Base-by-base conservation (phyloP, 192 early-diverging fungal genomes). In the Coemansia sp. region DNA sequence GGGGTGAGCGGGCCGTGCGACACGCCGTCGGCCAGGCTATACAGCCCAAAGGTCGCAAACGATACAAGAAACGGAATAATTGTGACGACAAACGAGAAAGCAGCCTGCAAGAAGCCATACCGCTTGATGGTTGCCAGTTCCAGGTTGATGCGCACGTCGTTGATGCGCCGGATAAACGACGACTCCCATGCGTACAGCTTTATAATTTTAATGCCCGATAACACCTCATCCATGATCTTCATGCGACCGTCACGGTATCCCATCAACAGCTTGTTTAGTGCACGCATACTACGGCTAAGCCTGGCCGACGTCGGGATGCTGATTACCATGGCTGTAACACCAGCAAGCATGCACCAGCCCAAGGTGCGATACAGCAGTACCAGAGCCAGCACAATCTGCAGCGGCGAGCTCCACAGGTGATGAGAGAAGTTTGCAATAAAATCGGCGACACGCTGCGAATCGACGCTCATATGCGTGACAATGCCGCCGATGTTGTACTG, bases 221-320 rank as follows among this genome's bases (percentile, higher is more conserved):
- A 67, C 2, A 88, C 78, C 72, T 93, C 91, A 60, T 86, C 85
- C 73, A 88, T 87, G 60, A 90, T 75, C 71, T 89, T 89, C 83
- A 93, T 88, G 36, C 91, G 86, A 38, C 80, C 64, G 70, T 92
- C 90, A 68, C 78, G 74, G 48, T 78, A 74, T 18, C 73, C 86
- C 95, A 98, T 97, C 70, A 96, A 91, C 37, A 81, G 77, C 79
- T 94, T 94, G 74, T 95, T 94, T 28, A 93, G 81, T 18, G 66
- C 87, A 17, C 92, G 90, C 84, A 92, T 91, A 51, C 69, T 85
- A 18, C 86, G 88, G 34, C 91, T 92, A 34, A 95, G 64, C 8
- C 76, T 69, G 3, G 89, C 90, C 67, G 96, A 95, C 39, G 94
- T 67, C 3, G 96, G 96, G 61, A 96, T 93, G 75, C 89, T 91